Evolutionary conservation across 1,139 yeast genomes (phyloP).

Genomic region (Yamadazyma sp.): DNA sequence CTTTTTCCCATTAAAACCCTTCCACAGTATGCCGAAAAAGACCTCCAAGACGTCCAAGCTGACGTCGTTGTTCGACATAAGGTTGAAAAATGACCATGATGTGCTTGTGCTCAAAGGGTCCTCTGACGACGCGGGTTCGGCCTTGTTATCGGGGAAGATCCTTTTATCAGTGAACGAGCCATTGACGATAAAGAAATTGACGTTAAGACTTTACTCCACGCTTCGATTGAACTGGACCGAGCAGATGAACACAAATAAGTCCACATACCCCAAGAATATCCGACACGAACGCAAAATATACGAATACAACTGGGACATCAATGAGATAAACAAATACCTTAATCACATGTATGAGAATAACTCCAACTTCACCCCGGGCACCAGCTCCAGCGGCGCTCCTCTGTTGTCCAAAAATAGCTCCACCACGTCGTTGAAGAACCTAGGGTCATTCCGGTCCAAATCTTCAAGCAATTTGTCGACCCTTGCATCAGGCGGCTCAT

Average conservation of each 20-base stretch:
- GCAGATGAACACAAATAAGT: conserved; percentile 44
- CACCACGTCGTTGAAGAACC: conserved; percentile 33
- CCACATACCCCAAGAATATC: conserved; percentile 48
- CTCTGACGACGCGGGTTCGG: conserved; percentile 76
- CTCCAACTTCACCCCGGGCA: conserved; percentile 9
- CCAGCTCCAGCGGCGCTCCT: not conserved
- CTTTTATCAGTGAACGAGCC: conserved; percentile 80
- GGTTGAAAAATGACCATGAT: conserved; percentile 73
- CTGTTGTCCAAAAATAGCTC: conserved; percentile 28
- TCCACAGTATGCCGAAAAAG: conserved; percentile 14
- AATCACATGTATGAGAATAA: conserved; percentile 30
- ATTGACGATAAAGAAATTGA: conserved; percentile 60
- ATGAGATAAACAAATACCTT: conserved; percentile 45
- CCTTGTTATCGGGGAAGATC: conserved; percentile 71
- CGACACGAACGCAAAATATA: conserved; percentile 64
- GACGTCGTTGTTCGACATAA: conserved; percentile 58
- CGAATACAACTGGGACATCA: conserved; percentile 76
- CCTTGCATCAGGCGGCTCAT: conserved; percentile 16
- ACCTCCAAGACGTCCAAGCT: conserved; percentile 18
- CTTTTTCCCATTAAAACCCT: not conserved
- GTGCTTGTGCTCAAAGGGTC: conserved; percentile 80
- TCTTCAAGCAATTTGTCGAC: conserved; percentile 28
- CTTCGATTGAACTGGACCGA: conserved; percentile 62
- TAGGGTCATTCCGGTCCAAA: conserved; percentile 31
- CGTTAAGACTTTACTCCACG: conserved; percentile 64